Base-by-base conservation (phyloP, 2,329 filamentous ascomycete genomes). In the Pyricularia sp. region DNA sequence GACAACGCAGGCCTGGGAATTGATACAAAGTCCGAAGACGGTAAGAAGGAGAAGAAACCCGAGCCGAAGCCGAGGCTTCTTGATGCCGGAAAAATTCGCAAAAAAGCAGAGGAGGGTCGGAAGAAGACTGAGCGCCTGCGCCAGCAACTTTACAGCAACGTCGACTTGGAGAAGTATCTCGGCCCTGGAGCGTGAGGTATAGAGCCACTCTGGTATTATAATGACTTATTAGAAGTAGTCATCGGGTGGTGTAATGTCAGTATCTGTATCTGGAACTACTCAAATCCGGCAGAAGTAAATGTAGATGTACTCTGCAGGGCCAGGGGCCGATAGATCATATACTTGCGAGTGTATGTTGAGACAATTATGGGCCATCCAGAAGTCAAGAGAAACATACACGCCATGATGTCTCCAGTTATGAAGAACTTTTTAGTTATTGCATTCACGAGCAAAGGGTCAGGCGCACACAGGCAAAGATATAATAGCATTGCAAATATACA, bases 121-220 rank as follows among this genome's bases (percentile, higher is more conserved):
- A 87, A 80, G 76, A 88, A 83, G 71, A 83, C 84, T 23, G 86
- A 91, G 70, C 87, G 80, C 74, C 77, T 97, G 70, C 84, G 88
- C 72, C 83, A 87, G 73, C 84, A 92, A 79, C 90, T 97, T 71
- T 94, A 92, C 78, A 85, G 86, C 25, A 89, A 86, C 72, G 85
- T 91, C n/a, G 90, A 94, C 72, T 81, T 96, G 68, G 87, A 93
- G 74, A 87, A 84, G 75, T 95, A 96, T 76, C 78, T 96, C 23
- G 86, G 88, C 23, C 71, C 72, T 55, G 58, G 69, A 26, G 31
- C 58, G 2, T 71, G 68, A 69, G n/a, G 4, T 20, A 55, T 55
- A 11, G 9, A 55, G 7, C 20, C 42, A 55, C 20, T n/a, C 42
- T 20, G 20, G 20, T n/a, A 55, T 6, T n/a, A 20, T n/a, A 3